Conservation (phyloP, 139 green algal species). For the Axilococcus clingmanii region DNA sequence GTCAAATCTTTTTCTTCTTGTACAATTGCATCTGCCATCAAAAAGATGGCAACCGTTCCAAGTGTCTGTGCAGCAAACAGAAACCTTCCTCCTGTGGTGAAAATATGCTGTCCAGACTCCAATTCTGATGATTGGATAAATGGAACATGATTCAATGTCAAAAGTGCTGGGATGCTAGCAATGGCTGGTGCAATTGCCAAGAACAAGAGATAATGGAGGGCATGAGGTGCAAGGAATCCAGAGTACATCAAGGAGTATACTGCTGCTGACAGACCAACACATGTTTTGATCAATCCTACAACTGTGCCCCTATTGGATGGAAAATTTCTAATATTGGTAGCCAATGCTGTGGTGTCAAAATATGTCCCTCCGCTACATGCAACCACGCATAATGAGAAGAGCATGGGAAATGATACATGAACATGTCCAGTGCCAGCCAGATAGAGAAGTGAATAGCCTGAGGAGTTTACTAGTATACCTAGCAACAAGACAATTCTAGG, state of each 20-base stretch:
- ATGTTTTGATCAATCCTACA: constrained; percentile 65
- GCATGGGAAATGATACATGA: constrained; percentile 7
- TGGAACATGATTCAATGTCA: constrained; percentile 33
- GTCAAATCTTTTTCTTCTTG: constrained; percentile 2
- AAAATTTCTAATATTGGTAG: constrained; percentile 77
- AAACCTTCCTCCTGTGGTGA: constrained; percentile 20
- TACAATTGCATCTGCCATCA: constrained; percentile 22
- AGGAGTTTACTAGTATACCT: constrained; percentile 14
- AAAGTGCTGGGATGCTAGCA: constrained; percentile 11
- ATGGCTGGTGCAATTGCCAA: constrained; percentile 31
- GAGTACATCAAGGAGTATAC: constrained; percentile 50
- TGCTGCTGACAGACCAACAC: constrained; percentile 39
- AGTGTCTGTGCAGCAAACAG: constrained; percentile 23
- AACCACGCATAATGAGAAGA: constrained; percentile 12
- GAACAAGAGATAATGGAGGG: constrained; percentile 43
- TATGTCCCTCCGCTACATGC: constrained; percentile 55
- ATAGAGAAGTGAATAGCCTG: constrained; percentile 35
- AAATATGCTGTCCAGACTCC: constrained; percentile 5
- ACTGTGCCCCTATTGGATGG: constrained; percentile 54
- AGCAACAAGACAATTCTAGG: constrained; percentile 18
- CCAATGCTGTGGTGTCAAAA: constrained; percentile 56
- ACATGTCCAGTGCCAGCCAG: constrained; percentile 5
- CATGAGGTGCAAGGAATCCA: constrained; percentile 24
- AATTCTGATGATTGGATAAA: constrained; percentile 20
- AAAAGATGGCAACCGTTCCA: constrained; percentile 37